Conservation (phyloP, 208 protist species). For the Lotmaria passim region DNA sequence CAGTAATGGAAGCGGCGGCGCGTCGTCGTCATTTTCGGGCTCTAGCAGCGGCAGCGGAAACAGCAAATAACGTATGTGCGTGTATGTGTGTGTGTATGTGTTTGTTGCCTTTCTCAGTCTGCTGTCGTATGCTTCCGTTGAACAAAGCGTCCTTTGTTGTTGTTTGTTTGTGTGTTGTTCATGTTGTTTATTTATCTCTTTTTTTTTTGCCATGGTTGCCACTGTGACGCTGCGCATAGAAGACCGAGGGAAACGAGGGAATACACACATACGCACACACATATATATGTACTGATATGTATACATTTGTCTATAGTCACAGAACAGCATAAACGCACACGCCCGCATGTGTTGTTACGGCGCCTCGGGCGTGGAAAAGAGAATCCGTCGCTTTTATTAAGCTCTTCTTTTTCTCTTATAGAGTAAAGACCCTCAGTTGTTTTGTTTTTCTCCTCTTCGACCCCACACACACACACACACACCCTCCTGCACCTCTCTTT, state of each 20-base stretch:
- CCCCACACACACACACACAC: too few species aligned
- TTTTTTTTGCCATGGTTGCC: neutral
- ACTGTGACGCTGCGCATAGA: neutral
- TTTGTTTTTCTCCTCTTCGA: too few species aligned
- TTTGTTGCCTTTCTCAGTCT: neutral
- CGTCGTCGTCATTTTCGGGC: constrained; percentile 20
- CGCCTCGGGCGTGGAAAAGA: too few species aligned
- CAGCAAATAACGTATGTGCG: neutral
- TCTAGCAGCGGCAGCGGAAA: constrained; percentile 12
- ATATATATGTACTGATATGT: neutral
- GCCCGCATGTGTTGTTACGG: too few species aligned
- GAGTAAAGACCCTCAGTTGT: too few species aligned
- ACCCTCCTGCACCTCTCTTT: too few species aligned
- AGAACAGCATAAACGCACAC: too few species aligned
- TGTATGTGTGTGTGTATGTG: neutral
- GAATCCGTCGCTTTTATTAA: too few species aligned
- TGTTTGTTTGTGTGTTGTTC: constrained; percentile 5
- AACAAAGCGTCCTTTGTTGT: neutral
- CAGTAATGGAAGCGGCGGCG: neutral
- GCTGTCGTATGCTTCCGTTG: neutral
- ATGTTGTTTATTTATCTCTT: neutral
- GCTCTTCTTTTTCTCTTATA: too few species aligned
- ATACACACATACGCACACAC: constrained; percentile 3
- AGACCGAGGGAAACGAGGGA: neutral
- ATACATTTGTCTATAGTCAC: too few species aligned